These are phyloP conservation scores for Candida railenensis DNA, from an alignment of 805 yeast genomes.

Conservation along the genomic window DNA sequence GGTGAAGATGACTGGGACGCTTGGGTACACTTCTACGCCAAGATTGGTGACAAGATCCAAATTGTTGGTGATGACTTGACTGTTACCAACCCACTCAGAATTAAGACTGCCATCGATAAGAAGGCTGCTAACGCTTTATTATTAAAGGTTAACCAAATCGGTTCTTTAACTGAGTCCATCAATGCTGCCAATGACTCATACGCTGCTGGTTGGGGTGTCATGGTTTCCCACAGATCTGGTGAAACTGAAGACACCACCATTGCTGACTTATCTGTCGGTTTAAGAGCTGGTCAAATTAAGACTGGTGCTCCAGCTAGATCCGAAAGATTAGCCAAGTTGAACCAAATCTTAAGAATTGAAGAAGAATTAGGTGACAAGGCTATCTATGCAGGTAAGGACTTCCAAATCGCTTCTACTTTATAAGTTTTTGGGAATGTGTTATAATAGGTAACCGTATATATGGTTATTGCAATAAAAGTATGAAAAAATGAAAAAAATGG, in stretches of 20 bases:
- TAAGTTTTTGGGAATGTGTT: slow-evolving; percentile 20
- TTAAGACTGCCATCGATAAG: slow-evolving; percentile 18
- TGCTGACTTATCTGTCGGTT: slow-evolving; percentile 23
- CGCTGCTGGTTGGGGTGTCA: slow-evolving; percentile 18
- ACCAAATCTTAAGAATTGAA: slow-evolving; percentile 22
- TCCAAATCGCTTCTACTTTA: slow-evolving; percentile 37
- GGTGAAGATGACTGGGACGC: slow-evolving; percentile 24
- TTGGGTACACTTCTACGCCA: slow-evolving; percentile 16
- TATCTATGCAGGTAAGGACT: slow-evolving; percentile 16
- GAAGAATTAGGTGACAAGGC: slow-evolving; percentile 19
- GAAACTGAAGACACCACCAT: slow-evolving; percentile 23
- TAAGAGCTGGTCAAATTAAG: slow-evolving; percentile 21
- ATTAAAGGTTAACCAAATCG: slow-evolving; percentile 23
- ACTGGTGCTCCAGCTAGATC: slow-evolving; percentile 24
- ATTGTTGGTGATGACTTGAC: slow-evolving; percentile 22
- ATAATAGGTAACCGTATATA: not conserved
- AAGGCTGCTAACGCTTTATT: slow-evolving; percentile 20
- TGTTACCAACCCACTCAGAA: slow-evolving; percentile 20
- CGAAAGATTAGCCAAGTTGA: slow-evolving; percentile 22
- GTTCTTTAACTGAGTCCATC: slow-evolving; percentile 19
- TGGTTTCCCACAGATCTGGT: slow-evolving; percentile 23
- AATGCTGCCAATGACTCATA: slow-evolving; percentile 16
- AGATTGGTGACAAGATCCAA: slow-evolving; percentile 13
- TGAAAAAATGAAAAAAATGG: not conserved
- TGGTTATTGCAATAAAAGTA: not conserved